Base-by-base conservation (phyloP, 345 rosid species). In the Acer saccharum region DNA sequence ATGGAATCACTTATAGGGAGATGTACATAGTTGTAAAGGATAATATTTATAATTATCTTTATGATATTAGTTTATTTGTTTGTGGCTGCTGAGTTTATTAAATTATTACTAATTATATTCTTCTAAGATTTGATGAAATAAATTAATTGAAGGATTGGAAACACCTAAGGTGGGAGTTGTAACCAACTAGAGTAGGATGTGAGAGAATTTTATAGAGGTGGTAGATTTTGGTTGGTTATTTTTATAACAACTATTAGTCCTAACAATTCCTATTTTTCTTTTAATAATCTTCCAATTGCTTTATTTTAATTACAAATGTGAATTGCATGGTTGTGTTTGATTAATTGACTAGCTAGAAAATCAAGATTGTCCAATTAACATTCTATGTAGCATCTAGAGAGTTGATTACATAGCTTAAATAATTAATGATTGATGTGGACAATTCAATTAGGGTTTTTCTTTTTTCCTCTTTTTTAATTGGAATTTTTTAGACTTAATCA, bases 191-290 rank as follows among this genome's bases (percentile, higher is more conserved):
- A n/a, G 60, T 16, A 71, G 55, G 73, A 69, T 74, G 41, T 20
- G 35, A 12, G 52, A 63, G 63, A 70, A 52, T 73, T 55, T 52
- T 43, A 1, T 20, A 74, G 57, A 71, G 62, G 77, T 76, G 82
- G 83, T 77, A 76, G 86, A 84, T 80, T 61, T n/a, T 68, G 81
- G 81, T 84, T 81, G 85, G 84, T 81, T 69, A 18, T 78, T 81
- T 73, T 44, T 18, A 66, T 65, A 83, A 80, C 85, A 65, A 81
- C 79, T 71, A 29, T 14, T 12, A 10, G 16, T 75, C 67, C 52
- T 75, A 65, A 60, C 65, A 43, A 23, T 60, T 50, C 68, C 62
- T 77, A 74, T 52, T 62, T 60, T 60, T 14, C 27, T 60, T 52
- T 32, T 21, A 68, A 71, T 75, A 64, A 32, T 52, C 39, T 10